Conservation (phyloP, 495 filamentous ascomycete genomes). For the Thermothielavioides terrestris region DNA sequence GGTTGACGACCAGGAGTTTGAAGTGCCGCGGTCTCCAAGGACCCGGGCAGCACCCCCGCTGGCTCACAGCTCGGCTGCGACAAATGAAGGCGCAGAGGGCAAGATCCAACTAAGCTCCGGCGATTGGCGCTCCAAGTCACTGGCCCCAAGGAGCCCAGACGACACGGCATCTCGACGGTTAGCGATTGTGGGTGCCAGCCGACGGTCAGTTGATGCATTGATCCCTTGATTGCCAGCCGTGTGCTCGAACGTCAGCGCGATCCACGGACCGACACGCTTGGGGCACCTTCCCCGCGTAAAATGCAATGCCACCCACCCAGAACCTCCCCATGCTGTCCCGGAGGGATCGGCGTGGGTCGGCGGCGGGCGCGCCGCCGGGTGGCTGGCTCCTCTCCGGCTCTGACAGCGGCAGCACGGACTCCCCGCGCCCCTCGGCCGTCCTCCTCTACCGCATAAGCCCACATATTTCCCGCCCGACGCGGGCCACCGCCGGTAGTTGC, state of each 20-base stretch:
- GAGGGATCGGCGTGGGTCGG: not conserved
- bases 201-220: slow-evolving; percentile 12
- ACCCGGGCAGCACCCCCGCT: slow-evolving; percentile 11
- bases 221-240: slow-evolving; percentile 15
- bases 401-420: not conserved
- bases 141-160: not conserved
- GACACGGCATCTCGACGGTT: not conserved
- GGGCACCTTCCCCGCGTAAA: slow-evolving; percentile 16
- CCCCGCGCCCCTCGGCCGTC: not conserved
- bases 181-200: not conserved
- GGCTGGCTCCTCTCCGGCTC: not conserved
- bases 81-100: slow-evolving; percentile 8
- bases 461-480: not conserved
- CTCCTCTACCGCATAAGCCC: not conserved
- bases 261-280: slow-evolving; percentile 11
- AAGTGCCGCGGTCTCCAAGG: slow-evolving; percentile 9
- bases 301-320: slow-evolving; percentile 21
- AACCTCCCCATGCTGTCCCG: not conserved
- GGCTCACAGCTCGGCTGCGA: slow-evolving; percentile 7
- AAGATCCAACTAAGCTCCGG: not conserved
- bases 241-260: slow-evolving; percentile 11
- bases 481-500: not conserved
- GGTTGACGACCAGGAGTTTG: not conserved
- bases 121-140: not conserved
- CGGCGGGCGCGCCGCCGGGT: not conserved